Percentiles rank a stretch among this genome's conserved stretches.
phyloP scores from a whole-genome alignment of 768 basidiomycete genomes.

The Suillus ampliporus region DNA sequence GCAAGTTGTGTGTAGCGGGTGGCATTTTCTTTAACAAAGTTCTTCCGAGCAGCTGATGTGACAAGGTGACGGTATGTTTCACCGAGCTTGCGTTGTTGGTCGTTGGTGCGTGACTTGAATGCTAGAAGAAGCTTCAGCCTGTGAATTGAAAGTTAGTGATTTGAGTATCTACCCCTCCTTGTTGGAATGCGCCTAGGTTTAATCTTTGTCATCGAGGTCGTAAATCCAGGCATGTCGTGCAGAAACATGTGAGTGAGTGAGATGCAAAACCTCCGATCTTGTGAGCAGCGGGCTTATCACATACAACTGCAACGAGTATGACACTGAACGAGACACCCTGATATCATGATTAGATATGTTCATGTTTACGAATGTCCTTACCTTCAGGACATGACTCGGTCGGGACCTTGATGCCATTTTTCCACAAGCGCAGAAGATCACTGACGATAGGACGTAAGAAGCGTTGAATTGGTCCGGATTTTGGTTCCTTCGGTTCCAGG shows the following conservation, averaged over 20 bases:
- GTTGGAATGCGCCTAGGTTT: background rate
- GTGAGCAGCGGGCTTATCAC: constrained; percentile 45
- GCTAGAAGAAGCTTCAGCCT: background rate
- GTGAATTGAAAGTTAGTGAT: background rate
- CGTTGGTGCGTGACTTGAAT: constrained; percentile 20
- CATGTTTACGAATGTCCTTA: background rate
- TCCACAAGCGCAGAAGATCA: constrained; percentile 32
- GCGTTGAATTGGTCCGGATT: constrained; percentile 30
- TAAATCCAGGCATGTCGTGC: constrained; percentile 43
- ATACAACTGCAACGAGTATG: constrained; percentile 40
- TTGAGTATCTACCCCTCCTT: constrained; percentile 19
- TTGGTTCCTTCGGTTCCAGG: constrained; percentile 37
- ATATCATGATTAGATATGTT: background rate
- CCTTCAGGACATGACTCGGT: constrained; percentile 32
- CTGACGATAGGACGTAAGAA: constrained; percentile 32
- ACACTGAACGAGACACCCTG: constrained; percentile 35
- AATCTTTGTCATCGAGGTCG: constrained; percentile 23
- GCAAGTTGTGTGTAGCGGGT: constrained; percentile 33
- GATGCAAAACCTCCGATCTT: constrained; percentile 39
- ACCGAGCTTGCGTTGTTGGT: constrained; percentile 18
- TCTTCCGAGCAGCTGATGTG: constrained; percentile 11
- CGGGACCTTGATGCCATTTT: constrained; percentile 26
- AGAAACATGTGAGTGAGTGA: constrained; percentile 39
- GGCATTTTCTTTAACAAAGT: constrained; percentile 21
- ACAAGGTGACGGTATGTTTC: constrained; percentile 15